phyloP scores from a whole-genome alignment of 108 stramenopile species.

The Skeletonema menzelii region DNA sequence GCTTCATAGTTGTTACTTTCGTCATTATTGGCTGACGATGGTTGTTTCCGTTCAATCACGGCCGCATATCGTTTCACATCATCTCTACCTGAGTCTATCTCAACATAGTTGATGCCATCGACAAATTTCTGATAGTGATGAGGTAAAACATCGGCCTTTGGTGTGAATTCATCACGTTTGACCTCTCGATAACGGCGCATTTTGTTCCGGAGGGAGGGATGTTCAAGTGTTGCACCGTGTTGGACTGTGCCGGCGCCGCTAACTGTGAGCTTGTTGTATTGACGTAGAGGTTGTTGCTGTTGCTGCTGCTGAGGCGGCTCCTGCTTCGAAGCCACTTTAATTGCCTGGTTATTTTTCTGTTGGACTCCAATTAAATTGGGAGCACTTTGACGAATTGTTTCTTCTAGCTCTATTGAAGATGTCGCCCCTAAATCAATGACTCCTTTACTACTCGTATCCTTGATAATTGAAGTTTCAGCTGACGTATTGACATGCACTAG shows the following conservation, averaged over 20 bases:
- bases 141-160: background rate
- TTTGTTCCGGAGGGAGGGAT: background rate
- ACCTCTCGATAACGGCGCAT: background rate
- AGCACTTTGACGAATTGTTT: background rate
- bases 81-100: conserved; percentile 25
- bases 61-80: conserved; percentile 27
- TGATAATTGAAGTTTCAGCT: background rate
- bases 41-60: background rate
- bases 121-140: background rate
- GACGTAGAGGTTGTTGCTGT: background rate
- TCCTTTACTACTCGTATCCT: background rate
- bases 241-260: background rate
- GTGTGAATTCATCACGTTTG: background rate
- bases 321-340: background rate
- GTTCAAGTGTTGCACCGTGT: background rate
- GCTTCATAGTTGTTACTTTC: background rate
- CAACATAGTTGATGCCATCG: conserved; percentile 17
- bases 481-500: background rate
- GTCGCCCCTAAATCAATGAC: background rate
- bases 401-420: background rate
- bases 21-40: background rate
- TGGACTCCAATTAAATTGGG: background rate
- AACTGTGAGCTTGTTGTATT: background rate
- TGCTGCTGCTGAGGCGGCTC: background rate
- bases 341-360: background rate